A percentile compares a stretch with the other conserved stretches of the same genome.
These are phyloP conservation scores for Penicillium sp. DNA, from an alignment of 2,329 filamentous ascomycete species.

Conservation along the genomic window DNA sequence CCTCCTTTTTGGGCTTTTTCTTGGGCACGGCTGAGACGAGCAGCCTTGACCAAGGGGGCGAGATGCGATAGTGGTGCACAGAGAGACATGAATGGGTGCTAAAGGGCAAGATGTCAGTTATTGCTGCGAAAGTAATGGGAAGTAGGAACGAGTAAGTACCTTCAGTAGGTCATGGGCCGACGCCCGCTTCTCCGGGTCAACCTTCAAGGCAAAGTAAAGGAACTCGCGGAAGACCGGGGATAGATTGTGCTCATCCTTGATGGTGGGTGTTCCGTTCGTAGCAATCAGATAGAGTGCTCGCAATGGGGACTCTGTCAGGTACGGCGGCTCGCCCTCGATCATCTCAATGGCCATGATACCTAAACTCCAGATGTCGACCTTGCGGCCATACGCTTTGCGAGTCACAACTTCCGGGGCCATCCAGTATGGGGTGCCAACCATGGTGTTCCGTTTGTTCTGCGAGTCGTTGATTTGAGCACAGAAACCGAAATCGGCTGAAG, in stretches of 20 bases:
- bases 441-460: conserved; percentile 95
- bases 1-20: conserved; percentile 72
- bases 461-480: conserved; percentile 97
- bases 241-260: conserved; percentile 87
- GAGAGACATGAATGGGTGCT: conserved; percentile 79
- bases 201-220: conserved; percentile 86
- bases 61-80: conserved; percentile 74
- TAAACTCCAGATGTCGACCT: conserved; percentile 97
- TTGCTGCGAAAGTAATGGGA: background rate
- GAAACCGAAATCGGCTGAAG: conserved; percentile 90
- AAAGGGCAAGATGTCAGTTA: conserved; percentile 18
- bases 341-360: conserved; percentile 99
- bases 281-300: conserved; percentile 94
- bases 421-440: conserved; percentile 99
- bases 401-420: conserved; percentile 99
- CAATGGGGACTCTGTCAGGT: conserved; percentile 90
- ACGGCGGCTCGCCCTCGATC: conserved; percentile 98
- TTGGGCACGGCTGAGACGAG: conserved; percentile 77
- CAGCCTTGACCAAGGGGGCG: conserved; percentile 81
- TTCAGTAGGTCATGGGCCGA: conserved; percentile 90
- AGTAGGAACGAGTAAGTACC: conserved; percentile 50
- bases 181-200: conserved; percentile 94
- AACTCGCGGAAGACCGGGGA: conserved; percentile 86
- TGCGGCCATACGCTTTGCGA: conserved; percentile 94
- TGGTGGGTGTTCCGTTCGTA: conserved; percentile 89